Evolutionary conservation across 495 filamentous ascomycete genomes (phyloP).

Genomic region (Beverwykella pulmonaria): DNA sequence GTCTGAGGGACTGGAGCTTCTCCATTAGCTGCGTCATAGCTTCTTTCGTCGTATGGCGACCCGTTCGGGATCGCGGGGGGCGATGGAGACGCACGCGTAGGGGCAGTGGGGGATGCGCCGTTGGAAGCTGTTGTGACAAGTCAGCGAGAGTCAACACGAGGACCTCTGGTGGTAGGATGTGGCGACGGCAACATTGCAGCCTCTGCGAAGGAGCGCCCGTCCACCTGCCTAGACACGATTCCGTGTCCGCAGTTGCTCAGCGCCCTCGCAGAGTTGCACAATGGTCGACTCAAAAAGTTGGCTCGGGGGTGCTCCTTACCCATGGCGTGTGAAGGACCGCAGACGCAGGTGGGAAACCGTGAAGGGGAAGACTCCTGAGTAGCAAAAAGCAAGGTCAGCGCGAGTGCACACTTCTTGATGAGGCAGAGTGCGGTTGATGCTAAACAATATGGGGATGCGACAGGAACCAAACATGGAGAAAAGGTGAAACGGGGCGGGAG

Average conservation of each 20-base stretch:
- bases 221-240: neutral
- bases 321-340: constrained; percentile 41
- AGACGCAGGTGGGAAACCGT: constrained; percentile 26
- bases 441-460: constrained; percentile 27
- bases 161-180: neutral
- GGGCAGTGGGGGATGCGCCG: constrained; percentile 39
- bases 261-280: constrained; percentile 2
- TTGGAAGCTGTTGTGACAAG: constrained; percentile 30
- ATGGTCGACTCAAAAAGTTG: constrained; percentile 1
- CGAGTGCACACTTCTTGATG: neutral
- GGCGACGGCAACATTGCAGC: neutral
- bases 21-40: constrained; percentile 64
- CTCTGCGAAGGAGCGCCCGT: neutral
- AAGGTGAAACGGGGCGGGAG: constrained; percentile 22
- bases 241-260: neutral
- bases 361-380: constrained; percentile 37
- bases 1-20: constrained; percentile 58
- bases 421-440: constrained; percentile 10
- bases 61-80: constrained; percentile 49
- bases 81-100: constrained; percentile 45
- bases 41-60: constrained; percentile 62
- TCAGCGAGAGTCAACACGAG: constrained; percentile 19
- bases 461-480: constrained; percentile 30
- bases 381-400: constrained; percentile 17
- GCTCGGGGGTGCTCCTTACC: constrained; percentile 41